Base-by-base conservation (phyloP, 371 early-diverging fungal genomes). In the Mortierella sp. region DNA sequence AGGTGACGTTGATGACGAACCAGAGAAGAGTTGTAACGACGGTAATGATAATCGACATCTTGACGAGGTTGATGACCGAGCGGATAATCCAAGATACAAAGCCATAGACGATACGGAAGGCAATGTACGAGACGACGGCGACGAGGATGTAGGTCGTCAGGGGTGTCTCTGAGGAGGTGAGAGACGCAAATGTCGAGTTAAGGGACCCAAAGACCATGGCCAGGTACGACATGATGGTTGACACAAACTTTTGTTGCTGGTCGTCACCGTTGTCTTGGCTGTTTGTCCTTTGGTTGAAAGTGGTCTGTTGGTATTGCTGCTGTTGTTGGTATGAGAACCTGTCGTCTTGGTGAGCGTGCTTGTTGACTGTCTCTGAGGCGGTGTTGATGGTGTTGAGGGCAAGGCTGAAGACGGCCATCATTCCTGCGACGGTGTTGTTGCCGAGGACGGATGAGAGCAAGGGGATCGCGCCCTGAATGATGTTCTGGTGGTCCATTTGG, bases 21-120 rank as follows among this genome's bases (percentile, higher is more conserved):
- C 85, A 85, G 28, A 85, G 31, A 55, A 85, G 53, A 1, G 73
- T 54, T 1, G 76, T 75, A 19, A 81, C 76, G 19, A 69, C 69
- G 50, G 85, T 69, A n/a, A 85, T 76, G 13, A 85, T 76, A 51
- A 85, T 78, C 34, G 85, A 72, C 28, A 81, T 34, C 76, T 81
- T 85, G 76, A 85, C 50, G 46, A 85, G 71, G 57, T 81, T 85
- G 13, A 85, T 37, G 37, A 85, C 81, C 50, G 85, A 85, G 48
- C 81, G 81, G 21, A 85, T 74, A 19, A 85, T 64, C 78, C 81
- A 78, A 11, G 78, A 73, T 24, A 85, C 74, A 64, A 85, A 14
- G 11, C 78, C 78, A 55, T 85, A 85, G 67, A 81, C 59, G 50
- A 85, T 81, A 11, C 40, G 64, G 71, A 85, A 85, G 54, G 69